A percentile compares a stretch with the other conserved stretches of the same genome.
Evolutionary conservation across 2,329 filamentous ascomycete genomes (phyloP).

Genomic region (Claviceps sp.): DNA sequence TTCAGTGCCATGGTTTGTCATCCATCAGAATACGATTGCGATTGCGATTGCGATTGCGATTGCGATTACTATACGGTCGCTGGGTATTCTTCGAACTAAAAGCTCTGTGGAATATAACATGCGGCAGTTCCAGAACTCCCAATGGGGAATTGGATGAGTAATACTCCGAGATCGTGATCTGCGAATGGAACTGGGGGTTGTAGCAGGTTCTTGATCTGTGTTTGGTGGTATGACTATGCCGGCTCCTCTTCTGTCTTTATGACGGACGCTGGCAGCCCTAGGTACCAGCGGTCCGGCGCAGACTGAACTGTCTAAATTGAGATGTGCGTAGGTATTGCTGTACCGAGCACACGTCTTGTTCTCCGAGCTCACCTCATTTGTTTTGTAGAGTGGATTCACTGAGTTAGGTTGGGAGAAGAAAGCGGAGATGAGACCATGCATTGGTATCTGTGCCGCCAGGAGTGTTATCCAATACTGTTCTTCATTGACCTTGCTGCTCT

Average conservation of each 20-base stretch:
- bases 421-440: not conserved
- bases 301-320: constrained; percentile 9
- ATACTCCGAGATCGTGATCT: not conserved
- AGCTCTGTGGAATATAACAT: too few relatives aligned
- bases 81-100: constrained; percentile 26
- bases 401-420: not conserved
- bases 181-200: constrained; percentile 2
- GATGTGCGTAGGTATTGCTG: constrained; percentile 19
- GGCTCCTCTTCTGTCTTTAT: constrained; percentile 4
- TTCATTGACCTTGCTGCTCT: not conserved
- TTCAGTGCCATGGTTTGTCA: constrained; percentile 40
- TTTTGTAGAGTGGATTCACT: constrained; percentile 16
- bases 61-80: constrained; percentile 32
- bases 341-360: constrained; percentile 29
- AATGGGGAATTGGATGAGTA: not conserved
- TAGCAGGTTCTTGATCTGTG: not conserved
- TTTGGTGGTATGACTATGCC: not conserved
- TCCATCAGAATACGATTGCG: constrained; percentile 50
- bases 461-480: constrained; percentile 1
- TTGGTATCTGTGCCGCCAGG: not conserved
- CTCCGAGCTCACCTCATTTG: constrained; percentile 29
- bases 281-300: not conserved
- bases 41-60: constrained; percentile 26
- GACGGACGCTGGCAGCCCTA: not conserved
- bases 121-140: too few relatives aligned